Base-by-base conservation (phyloP, 495 filamentous ascomycete species). In the Penicillium flavigenum region DNA sequence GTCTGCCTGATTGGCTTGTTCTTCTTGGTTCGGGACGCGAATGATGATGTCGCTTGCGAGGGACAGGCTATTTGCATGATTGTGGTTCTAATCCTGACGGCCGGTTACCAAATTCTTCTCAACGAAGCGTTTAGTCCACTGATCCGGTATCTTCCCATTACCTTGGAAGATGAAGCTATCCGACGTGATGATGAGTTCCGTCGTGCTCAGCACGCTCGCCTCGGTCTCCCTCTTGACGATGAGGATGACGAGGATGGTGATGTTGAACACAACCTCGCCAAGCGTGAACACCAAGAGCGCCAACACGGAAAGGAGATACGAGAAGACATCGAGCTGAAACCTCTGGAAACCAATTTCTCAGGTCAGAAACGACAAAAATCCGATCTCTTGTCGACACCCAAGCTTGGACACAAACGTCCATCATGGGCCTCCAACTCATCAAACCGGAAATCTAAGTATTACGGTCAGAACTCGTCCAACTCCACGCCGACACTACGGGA, bases 1-100 rank as follows among this genome's bases (percentile, higher is more conserved):
- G 72, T 97, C 20, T 91, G 88, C 62, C 73, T 98, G 46, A 83
- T 96, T 52, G 95, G 94, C 14, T 80, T 98, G 12, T 98, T 98
- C 77, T 92, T 96, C 75, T 78, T 97, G 43, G 88, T 89, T 48
- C 75, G 79, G 47, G 84, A 94, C 57, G 79, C 78, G 16, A 44
- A 84, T 0, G 79, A 79, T 26, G 60, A 73, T 1, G 80, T 83
- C 16, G 63, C 85, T 22, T 94, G 91, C 71, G 76, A 88, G 39
- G 87, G 87, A 16, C 94, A 98, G 63, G 93, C 82, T 22, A 90
- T 96, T 56, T 85, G 91, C 67, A 98, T 98, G 93, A 84, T 96
- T 57, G 75, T 94, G 20, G 80, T 84, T 7, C 64, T 86, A 0
- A 62, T 86, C 54, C 75, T 90, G 38, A 98, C 94, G 0, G 67